Base-by-base conservation (phyloP, 306 rosid genomes). In the Senna tora region DNA sequence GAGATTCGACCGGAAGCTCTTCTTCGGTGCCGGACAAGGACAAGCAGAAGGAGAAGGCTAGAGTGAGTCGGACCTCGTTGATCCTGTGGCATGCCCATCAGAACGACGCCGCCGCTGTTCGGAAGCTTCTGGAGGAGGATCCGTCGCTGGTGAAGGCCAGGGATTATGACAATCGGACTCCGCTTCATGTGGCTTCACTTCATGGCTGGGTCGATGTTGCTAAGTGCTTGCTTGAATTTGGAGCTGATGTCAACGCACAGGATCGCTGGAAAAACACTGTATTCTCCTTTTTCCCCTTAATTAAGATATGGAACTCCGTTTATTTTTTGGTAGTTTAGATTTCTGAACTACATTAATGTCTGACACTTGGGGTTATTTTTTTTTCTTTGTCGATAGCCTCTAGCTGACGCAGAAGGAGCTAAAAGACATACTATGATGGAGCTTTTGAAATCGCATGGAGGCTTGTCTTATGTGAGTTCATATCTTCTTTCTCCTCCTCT, bases 221-320 rank as follows among this genome's bases (percentile, higher is more conserved):
- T 20, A 84, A 85, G 28, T 86, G 89, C 80, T 73, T 92, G 73
- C 70, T 92, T 30, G 93, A 92, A 39, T 75, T 61, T 15, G 98
- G 96, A 13, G 96, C 98, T 20, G 96, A 92, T 67, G 88, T 92
- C 77, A 92, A 92, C 87, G 89, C 98, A 13, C 96, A 86, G 77
- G 98, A 92, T 84, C 98, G 96, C 28, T 92, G 96, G 98, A 88
- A 85, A 83, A 92, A 92, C 85, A 90, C 98, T 39, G 98, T 92
- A 80, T 74, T 22, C 43, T 57, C 64, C 25, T 49, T 56, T 60
- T 45, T 7, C 49, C 10, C 7, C 30, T 1, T 1, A 49, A 13
- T 64, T 64, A 11, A 11, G 47, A 30, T 21, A 3, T 10, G 5
- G 21, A 30, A 21, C 49, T 51, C n/a, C n/a, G 1, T 34, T 19